Evolutionary conservation across 2,329 filamentous ascomycete genomes (phyloP), one percentile per base, ranked within the genome.

Genomic region (Cytospora piceicola): DNA sequence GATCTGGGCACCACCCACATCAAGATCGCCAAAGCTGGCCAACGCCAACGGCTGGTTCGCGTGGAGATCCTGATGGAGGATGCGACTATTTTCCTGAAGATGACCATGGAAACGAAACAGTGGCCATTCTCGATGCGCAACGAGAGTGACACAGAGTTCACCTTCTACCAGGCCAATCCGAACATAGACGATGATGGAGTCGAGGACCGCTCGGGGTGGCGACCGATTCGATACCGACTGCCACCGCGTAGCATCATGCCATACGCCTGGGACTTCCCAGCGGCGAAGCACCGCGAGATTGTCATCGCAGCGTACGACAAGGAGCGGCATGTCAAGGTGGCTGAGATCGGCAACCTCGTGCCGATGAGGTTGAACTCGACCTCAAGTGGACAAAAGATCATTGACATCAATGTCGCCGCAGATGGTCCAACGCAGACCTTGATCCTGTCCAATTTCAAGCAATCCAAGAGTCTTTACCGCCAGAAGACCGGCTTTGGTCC

Each of bases 111-210:
- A 79, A 93, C 87, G 7, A 96, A 95, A 77, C 93, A 96, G 74
- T 99, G 95, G 95, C 95, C 95, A 0, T 99, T 95, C 79, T 97
- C 94, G 0, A 97, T 99, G 89, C 90, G 95, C 70, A 99, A 99
- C 74, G 95, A 98, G 79, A 98, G 94, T 73, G 94, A 98, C 73
- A 91, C 90, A 29, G 95, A 98, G 74, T 98, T 98, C 77, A 90
- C 94, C 58, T 99, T 99, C 80, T 97, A 91, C 81, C 95, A 99
- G 77, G 91, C 93, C 22, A 91, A 98, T 72, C 95, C 95, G 5
- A 96, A 94, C 71, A 81, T 96, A 12, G 94, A 97, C 67, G 94
- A 98, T 68, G 94, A 97, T 67, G 94, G 94, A 63, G 84, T 85
- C 6, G 90, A 92, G 71, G 92, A 97, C 73, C 83, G 89, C 64